phyloP scores from a whole-genome alignment of 1,284 basidiomycete genomes.

The Volvariella surrecta region DNA sequence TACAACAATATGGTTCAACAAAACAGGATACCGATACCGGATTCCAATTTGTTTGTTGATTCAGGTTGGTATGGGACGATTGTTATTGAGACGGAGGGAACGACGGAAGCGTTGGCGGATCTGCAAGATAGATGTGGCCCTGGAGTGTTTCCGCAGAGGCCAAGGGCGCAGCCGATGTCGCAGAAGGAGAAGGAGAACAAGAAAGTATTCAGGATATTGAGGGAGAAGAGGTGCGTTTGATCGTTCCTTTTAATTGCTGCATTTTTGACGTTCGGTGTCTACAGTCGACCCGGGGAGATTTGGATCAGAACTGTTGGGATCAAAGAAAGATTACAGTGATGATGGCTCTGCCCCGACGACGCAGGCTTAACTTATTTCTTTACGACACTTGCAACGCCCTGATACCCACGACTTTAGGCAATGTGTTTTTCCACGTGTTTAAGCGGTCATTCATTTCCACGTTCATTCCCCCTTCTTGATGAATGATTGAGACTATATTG shows the following conservation, averaged over 20 bases:
- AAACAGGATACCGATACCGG: slow-evolving; percentile 47
- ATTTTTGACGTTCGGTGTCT: slow-evolving; percentile 4
- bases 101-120: slow-evolving; percentile 74
- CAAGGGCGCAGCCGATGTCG: slow-evolving; percentile 15
- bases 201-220: slow-evolving; percentile 61
- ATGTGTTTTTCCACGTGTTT: too few species aligned
- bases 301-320: slow-evolving; percentile 64
- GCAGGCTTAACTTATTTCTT: too few species aligned
- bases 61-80: slow-evolving; percentile 73
- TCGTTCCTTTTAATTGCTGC: slow-evolving; percentile 5
- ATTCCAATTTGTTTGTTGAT: slow-evolving; percentile 51
- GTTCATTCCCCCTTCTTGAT: too few species aligned
- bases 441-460: too few species aligned
- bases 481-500: too few species aligned
- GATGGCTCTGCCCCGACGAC: too few species aligned
- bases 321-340: slow-evolving; percentile 39
- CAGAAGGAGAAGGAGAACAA: slow-evolving; percentile 36
- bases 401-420: too few species aligned
- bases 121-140: slow-evolving; percentile 62
- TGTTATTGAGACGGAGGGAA: slow-evolving; percentile 75
- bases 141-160: slow-evolving; percentile 54
- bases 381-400: too few species aligned
- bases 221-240: slow-evolving; percentile 62
- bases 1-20: too few species aligned
- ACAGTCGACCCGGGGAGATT: slow-evolving; percentile 71